Evolutionary conservation across 768 basidiomycete genomes (phyloP), one percentile per base, ranked within the genome.

Genomic region (Tubosaeta brunneosetosa): DNA sequence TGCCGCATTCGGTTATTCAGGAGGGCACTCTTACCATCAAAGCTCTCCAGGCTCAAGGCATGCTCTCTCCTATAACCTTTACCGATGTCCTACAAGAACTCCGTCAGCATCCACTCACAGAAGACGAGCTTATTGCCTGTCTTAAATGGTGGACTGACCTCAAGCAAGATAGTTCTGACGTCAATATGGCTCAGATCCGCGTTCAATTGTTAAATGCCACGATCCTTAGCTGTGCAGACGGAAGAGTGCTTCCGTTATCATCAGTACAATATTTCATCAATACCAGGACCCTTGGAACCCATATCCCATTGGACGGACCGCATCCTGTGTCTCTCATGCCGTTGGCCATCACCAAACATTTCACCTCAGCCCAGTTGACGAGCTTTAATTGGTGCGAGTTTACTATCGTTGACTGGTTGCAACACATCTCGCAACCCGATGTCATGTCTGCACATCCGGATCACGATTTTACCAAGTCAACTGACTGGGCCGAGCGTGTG

Each of bases 381-480:
- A 73, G 79, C 7, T 90, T 97, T 56, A 82, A 81, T 2, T 95
- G 93, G 89, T 71, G 73, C 19, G 92, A 97, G 63, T 73, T 98
- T 8, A 76, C 81, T 0, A 66, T 94, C 19, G 64, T 78, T 5
- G 82, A 91, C 16, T 98, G 94, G 91, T 60, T 94, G 48, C 70
- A 71, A 16, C 78, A 86, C 67, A 71, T 97, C 46, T 74, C 81
- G 29, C 76, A 75, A 44, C 68, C 79, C 1, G 57, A 72, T 3
- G 70, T 81, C 38, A 58, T 67, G 27, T 73, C 74, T 7, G 61
- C 69, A 3, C 68, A 77, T 33, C 63, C 69, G 0, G 79, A 84
- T 40, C 76, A 80, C 51, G 84, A 94, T 63, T 73, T 97, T 27
- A 77, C 77, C 8, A 51, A 70, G 14, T 91, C 89, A 2, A 67